Base-by-base conservation (phyloP, 345 rosid species). In the rapeseed (Brassica napus) region DNA sequence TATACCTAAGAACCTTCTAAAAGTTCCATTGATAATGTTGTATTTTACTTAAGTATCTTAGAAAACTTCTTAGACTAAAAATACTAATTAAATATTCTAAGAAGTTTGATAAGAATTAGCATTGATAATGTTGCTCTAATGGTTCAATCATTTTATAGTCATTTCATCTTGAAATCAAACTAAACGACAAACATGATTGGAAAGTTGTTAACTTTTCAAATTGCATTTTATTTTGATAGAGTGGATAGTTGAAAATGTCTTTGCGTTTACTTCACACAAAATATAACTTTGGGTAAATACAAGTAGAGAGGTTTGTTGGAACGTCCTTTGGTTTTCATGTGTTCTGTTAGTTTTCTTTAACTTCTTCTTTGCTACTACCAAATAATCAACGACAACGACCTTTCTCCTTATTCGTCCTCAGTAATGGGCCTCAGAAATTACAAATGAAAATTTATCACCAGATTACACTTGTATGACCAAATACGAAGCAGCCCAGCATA, bases 241-340 rank as follows among this genome's bases (percentile, higher is more conserved):
- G 47, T 15, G 35, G n/a, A 32, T 49, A 44, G 81, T 77, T 55
- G 59, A 68, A 79, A 68, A 68, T 73, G 74, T 68, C 82, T 79
- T 79, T 0, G 58, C 82, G 71, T 79, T 74, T 61, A 79, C 82
- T 79, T 79, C 79, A 79, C 82, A 79, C 78, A 68, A 73, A 34
- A 39, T 24, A 42, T 8, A 42, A 72, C 21, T 39, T 78, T 32
- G 74, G 77, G 82, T 57, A 65, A 72, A 72, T 65, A 65, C 62
- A 78, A 58, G 72, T 37, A 8, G 60, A 71, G 34, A 73, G 12
- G 78, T 73, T 79, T 65, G 82, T 79, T 79, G 82, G 59, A 52
- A 68, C 82, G 70, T 79, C 82, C 65, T 24, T 44, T 2, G 5
- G 30, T 44, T 67, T 62, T 68, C 79, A 68, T 74, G 70, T 80